These are phyloP conservation scores for Musa balbisiana DNA, from an alignment of 202 grass and related monocot genomes.

Conservation along the genomic window DNA sequence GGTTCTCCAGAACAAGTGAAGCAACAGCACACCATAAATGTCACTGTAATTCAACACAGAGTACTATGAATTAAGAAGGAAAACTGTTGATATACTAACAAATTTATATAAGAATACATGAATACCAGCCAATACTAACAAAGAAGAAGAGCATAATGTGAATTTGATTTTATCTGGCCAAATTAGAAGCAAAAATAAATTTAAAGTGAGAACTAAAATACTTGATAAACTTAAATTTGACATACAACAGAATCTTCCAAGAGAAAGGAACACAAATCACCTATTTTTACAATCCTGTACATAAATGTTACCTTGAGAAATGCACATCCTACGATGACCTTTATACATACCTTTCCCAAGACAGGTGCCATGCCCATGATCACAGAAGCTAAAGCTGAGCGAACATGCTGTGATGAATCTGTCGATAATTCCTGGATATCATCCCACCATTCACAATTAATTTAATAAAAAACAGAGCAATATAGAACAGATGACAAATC, in stretches of 20 bases:
- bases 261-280: not conserved
- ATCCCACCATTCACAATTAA: not conserved
- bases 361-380: slow-evolving; percentile 99
- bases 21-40: too few species aligned
- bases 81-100: not conserved
- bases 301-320: not conserved
- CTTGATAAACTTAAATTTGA: not conserved
- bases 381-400: slow-evolving; percentile 96
- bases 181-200: slow-evolving; percentile 1
- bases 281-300: not conserved
- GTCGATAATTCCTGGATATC: slow-evolving; percentile 62
- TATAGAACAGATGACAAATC: too few species aligned
- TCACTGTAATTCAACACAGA: not conserved
- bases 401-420: slow-evolving; percentile 97
- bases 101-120: too few species aligned
- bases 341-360: slow-evolving; percentile 65
- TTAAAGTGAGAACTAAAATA: not conserved
- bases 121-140: not conserved
- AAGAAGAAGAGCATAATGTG: not conserved
- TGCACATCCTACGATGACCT: not conserved
- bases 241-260: too few species aligned
- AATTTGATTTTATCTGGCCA: not conserved
- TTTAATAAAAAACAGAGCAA: not conserved
- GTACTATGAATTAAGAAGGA: not conserved
- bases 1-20: not conserved